Evolutionary conservation across 148 eudicot species (phyloP).

Genomic region (Amaranthus cruentus): DNA sequence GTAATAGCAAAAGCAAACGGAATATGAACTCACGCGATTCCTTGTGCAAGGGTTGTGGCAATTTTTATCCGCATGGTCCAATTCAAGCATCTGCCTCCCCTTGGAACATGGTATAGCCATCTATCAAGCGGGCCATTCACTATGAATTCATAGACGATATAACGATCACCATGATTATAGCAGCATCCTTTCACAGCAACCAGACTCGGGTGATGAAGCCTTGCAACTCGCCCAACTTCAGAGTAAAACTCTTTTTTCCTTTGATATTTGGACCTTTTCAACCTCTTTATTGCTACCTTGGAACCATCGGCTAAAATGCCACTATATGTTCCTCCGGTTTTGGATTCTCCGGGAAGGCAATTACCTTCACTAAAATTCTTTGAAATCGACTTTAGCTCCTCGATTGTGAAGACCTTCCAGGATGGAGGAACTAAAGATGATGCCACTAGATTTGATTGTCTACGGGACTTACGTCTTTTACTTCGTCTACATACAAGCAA

Average conservation of each 20-base stretch:
- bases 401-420: constrained; percentile 78
- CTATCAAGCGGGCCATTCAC: constrained; percentile 83
- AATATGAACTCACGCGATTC: constrained; percentile 67
- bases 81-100: constrained; percentile 85
- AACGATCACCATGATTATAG: constrained; percentile 90
- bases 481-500: constrained; percentile 68
- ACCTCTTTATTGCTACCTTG: constrained; percentile 81
- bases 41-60: constrained; percentile 90
- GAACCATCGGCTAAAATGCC: constrained; percentile 81
- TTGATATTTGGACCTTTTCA: constrained; percentile 78
- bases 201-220: constrained; percentile 81
- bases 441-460: constrained; percentile 53
- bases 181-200: constrained; percentile 92
- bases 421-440: constrained; percentile 77
- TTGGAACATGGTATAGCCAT: constrained; percentile 92
- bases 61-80: constrained; percentile 89
- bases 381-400: constrained; percentile 72
- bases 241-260: constrained; percentile 94
- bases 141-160: constrained; percentile 79
- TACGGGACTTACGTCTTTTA: constrained; percentile 72
- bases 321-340: constrained; percentile 87
- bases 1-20: constrained; percentile 1
- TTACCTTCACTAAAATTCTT: constrained; percentile 92
- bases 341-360: constrained; percentile 84
- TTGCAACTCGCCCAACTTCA: constrained; percentile 85